Conservation (phyloP, 169 alveolate genomes). For the Cryptosporidium ryanae region DNA sequence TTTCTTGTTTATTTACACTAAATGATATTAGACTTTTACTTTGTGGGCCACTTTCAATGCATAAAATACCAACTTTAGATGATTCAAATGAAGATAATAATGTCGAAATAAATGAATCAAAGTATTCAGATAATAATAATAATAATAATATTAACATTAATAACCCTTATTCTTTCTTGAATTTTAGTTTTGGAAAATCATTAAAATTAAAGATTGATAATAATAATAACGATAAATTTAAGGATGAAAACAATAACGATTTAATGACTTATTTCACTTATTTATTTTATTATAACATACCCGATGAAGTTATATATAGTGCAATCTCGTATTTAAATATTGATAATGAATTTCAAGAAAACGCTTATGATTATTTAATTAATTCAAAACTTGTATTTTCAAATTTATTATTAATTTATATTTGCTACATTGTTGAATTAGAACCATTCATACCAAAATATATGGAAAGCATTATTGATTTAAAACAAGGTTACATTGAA, state of each 20-base stretch:
- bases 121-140: not conserved
- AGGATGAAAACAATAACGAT: not conserved
- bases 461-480: not conserved
- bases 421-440: slow-evolving; percentile 58
- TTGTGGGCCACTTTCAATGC: slow-evolving; percentile 62
- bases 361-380: not conserved
- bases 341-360: slow-evolving; percentile 39
- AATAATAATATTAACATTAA: not conserved
- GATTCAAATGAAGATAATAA: slow-evolving; percentile 8
- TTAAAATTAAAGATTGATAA: not conserved
- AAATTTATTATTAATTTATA: slow-evolving; percentile 27
- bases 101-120: not conserved
- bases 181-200: slow-evolving; percentile 35
- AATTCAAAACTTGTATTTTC: slow-evolving; percentile 4
- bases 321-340: slow-evolving; percentile 10
- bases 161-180: slow-evolving; percentile 10
- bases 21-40: slow-evolving; percentile 57
- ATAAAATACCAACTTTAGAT: slow-evolving; percentile 40
- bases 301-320: slow-evolving; percentile 6
- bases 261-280: slow-evolving; percentile 19
- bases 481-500: slow-evolving; percentile 15
- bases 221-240: not conserved
- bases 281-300: slow-evolving; percentile 13
- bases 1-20: slow-evolving; percentile 22
- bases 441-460: slow-evolving; percentile 50